Conservation (phyloP, 2,329 filamentous ascomycete genomes). For the Verticillium dahliae region DNA sequence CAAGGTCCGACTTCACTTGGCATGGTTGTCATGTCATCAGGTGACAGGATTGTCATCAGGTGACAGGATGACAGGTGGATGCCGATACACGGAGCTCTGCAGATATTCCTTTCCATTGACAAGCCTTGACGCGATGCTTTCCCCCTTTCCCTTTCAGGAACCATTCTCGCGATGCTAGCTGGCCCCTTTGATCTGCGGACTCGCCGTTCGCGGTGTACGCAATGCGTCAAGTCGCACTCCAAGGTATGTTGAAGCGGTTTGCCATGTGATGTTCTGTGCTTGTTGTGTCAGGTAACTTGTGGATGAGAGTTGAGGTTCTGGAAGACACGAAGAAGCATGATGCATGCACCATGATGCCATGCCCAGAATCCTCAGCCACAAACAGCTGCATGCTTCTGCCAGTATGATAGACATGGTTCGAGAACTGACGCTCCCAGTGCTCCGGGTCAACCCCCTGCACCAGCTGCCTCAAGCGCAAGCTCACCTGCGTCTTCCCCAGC, state of each 20-base stretch:
- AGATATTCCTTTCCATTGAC: no score
- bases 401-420: neutral
- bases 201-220: slow-evolving; percentile 21
- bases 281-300: no score
- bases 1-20: neutral
- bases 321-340: no score
- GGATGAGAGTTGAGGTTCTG: no score
- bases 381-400: neutral
- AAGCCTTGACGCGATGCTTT: neutral
- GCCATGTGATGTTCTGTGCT: no score
- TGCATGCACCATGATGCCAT: no score
- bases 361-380: neutral
- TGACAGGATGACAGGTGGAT: neutral
- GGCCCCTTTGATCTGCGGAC: slow-evolving; percentile 26
- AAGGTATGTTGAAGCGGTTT: slow-evolving; percentile 17
- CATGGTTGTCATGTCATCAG: neutral
- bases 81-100: neutral
- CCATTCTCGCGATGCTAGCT: slow-evolving; percentile 15
- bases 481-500: slow-evolving; percentile 15
- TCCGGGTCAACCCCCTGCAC: slow-evolving; percentile 23
- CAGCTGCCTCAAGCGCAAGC: slow-evolving; percentile 18
- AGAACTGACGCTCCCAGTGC: slow-evolving; percentile 16
- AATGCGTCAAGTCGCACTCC: slow-evolving; percentile 23
- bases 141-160: neutral
- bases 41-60: neutral